phyloP scores from a whole-genome alignment of 1,139 yeast genomes.

The Geotrichum carabidarum region DNA sequence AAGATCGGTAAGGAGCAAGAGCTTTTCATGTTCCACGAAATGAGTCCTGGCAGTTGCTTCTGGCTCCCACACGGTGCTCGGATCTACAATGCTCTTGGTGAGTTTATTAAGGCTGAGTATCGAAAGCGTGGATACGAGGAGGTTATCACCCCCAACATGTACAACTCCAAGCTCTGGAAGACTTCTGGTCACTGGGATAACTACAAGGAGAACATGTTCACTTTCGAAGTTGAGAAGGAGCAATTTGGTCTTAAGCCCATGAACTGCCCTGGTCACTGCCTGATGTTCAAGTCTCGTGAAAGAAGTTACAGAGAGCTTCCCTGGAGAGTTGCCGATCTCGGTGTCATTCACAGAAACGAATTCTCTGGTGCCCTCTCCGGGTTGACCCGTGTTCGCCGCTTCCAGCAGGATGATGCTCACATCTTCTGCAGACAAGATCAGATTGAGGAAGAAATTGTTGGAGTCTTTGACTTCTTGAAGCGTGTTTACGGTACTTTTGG shows the following conservation, averaged over 20 bases:
- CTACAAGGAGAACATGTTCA: constrained; percentile 93
- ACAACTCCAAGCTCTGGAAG: constrained; percentile 92
- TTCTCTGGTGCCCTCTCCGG: constrained; percentile 88
- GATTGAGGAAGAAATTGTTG: constrained; percentile 74
- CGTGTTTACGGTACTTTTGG: constrained; percentile 80
- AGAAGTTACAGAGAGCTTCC: constrained; percentile 94
- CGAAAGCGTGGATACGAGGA: constrained; percentile 91
- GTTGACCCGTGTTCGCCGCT: constrained; percentile 90
- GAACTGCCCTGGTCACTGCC: constrained; percentile 98
- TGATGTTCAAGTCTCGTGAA: constrained; percentile 79
- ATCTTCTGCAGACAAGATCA: constrained; percentile 91
- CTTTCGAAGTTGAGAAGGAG: constrained; percentile 94
- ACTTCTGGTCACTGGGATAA: constrained; percentile 98
- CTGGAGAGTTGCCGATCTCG: constrained; percentile 93
- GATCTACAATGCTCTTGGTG: constrained; percentile 80
- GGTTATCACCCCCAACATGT: constrained; percentile 97
- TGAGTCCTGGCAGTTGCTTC: constrained; percentile 95
- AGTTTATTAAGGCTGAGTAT: constrained; percentile 74
- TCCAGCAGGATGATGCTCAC: constrained; percentile 98
- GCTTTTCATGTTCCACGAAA: constrained; percentile 86
- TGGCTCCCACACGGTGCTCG: constrained; percentile 99
- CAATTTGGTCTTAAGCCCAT: constrained; percentile 82
- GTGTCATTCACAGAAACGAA: constrained; percentile 93
- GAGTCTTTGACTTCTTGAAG: constrained; percentile 73
- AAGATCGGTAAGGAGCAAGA: constrained; percentile 96